Evolutionary conservation across 768 basidiomycete genomes (phyloP).

Genomic region (Leccinum broughii): DNA sequence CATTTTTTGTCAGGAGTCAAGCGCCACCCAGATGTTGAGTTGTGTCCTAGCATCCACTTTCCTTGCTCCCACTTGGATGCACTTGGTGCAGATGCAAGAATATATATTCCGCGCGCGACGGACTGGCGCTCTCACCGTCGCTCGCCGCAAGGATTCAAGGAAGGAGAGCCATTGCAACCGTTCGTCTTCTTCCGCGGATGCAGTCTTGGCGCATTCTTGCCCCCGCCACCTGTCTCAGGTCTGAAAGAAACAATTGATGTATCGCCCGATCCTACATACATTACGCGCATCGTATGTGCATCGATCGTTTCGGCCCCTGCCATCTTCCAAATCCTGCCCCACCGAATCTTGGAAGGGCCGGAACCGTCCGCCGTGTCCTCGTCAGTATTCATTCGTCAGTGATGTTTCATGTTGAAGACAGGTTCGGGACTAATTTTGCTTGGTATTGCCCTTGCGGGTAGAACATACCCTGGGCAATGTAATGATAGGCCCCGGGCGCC

Average conservation of each 20-base stretch:
- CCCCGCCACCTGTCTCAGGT: slow-evolving; percentile 13
- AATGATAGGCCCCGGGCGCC: background rate
- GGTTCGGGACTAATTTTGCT: background rate
- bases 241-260: background rate
- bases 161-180: background rate
- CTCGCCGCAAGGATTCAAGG: slow-evolving; percentile 2
- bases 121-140: slow-evolving; percentile 12
- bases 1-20: background rate
- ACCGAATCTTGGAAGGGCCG: background rate
- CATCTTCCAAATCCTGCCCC: background rate
- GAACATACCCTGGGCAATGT: background rate
- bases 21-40: background rate
- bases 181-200: slow-evolving; percentile 1
- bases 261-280: slow-evolving; percentile 1
- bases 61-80: background rate
- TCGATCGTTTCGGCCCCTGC: slow-evolving; percentile 3
- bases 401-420: slow-evolving; percentile 4
- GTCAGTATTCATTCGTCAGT: background rate
- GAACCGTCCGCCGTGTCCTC: background rate
- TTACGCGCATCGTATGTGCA: slow-evolving; percentile 9
- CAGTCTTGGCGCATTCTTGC: background rate
- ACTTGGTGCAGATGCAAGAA: background rate
- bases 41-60: background rate
- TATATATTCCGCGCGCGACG: slow-evolving; percentile 9
- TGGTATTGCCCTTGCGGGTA: background rate